phyloP scores from a whole-genome alignment of 257 asterid species.

The Salvia splendens region DNA sequence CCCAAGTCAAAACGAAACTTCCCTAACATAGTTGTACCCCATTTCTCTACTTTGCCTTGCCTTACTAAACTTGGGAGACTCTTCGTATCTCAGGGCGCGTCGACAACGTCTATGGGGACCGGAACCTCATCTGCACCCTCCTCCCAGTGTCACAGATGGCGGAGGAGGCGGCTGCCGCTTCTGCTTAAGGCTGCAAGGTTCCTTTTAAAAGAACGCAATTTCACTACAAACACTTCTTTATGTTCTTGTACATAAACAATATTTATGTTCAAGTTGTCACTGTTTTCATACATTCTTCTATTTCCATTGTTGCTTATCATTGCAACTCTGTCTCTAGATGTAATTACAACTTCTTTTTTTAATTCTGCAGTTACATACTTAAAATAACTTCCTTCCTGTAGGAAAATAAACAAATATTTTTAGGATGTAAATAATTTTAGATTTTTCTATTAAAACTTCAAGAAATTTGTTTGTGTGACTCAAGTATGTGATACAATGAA shows the following conservation, averaged over 20 bases:
- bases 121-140: conserved; percentile 96
- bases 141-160: conserved; percentile 82
- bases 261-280: conserved; percentile 37
- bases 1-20: neutral
- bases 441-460: neutral
- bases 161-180: conserved; percentile 83
- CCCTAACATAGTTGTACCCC: neutral
- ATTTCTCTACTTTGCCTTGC: neutral
- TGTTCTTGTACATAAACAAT: conserved; percentile 56
- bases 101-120: conserved; percentile 98
- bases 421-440: conserved; percentile 1
- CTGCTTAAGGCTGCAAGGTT: conserved; percentile 54
- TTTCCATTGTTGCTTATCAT: conserved; percentile 40
- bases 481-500: too few relatives aligned
- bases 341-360: conserved; percentile 26
- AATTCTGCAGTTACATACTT: conserved; percentile 4
- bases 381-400: neutral
- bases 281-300: conserved; percentile 33
- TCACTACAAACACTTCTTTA: conserved; percentile 30
- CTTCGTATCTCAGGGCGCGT: conserved; percentile 61
- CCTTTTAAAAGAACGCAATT: conserved; percentile 19
- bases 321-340: conserved; percentile 42
- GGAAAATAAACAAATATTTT: neutral
- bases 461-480: too few relatives aligned
- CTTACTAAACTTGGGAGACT: neutral